Evolutionary conservation across 306 rosid species (phyloP).

Genomic region (Castanopsis chinensis): DNA sequence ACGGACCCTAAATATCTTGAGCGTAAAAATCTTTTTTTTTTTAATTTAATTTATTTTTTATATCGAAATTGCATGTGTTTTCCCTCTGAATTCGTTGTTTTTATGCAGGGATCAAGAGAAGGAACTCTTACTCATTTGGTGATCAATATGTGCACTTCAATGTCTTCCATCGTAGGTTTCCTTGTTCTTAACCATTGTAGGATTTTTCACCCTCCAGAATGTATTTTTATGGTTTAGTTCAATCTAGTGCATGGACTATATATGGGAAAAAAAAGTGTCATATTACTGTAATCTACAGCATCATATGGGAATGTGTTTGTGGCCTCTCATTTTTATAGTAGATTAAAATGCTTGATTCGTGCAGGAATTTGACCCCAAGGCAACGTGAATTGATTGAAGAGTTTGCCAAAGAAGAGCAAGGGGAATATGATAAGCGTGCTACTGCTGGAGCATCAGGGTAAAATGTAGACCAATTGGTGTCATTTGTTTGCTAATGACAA

Average conservation of each 20-base stretch:
- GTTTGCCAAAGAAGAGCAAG: constrained; percentile 76
- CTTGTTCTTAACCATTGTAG: neutral
- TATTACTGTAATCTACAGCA: neutral
- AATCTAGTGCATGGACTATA: too few relatives aligned
- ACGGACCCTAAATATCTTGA: too few relatives aligned
- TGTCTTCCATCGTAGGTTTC: constrained; percentile 68
- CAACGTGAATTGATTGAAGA: constrained; percentile 83
- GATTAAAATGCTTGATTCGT: neutral
- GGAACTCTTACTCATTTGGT: constrained; percentile 61
- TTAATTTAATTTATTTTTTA: too few relatives aligned
- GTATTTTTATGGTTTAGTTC: too few relatives aligned
- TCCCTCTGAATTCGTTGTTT: neutral
- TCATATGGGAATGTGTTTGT: neutral
- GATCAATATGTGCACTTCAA: constrained; percentile 88
- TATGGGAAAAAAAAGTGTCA: too few relatives aligned
- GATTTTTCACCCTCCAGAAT: too few relatives aligned
- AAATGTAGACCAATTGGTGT: neutral
- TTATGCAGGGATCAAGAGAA: constrained; percentile 64
- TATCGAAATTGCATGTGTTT: too few relatives aligned
- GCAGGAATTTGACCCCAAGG: constrained; percentile 72
- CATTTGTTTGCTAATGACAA: neutral
- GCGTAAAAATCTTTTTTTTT: too few relatives aligned
- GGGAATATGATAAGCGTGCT: constrained; percentile 29
- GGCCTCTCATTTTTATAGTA: neutral
- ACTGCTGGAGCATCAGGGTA: constrained; percentile 15